Conservation (phyloP, 2,329 filamentous ascomycete species). For the Allantophomopsis lycopodina region DNA sequence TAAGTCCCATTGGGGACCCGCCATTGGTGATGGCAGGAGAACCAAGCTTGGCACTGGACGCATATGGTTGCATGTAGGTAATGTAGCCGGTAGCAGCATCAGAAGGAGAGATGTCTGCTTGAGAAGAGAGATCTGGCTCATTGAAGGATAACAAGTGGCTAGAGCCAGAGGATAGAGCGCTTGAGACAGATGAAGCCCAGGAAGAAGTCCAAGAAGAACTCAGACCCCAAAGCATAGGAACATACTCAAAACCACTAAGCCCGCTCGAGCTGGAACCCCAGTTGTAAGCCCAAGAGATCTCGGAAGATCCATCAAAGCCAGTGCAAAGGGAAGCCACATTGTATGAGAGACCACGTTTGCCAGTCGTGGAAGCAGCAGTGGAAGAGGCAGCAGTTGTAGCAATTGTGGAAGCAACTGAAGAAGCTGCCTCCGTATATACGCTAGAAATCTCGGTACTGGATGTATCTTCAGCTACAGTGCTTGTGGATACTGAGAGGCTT, state of each 20-base stretch:
- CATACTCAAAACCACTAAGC: slow-evolving; percentile 40
- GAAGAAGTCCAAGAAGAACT: slow-evolving; percentile 24
- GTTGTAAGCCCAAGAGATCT: slow-evolving; percentile 51
- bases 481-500: too few relatives aligned
- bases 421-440: too few relatives aligned
- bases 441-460: too few relatives aligned
- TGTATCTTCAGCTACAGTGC: too few relatives aligned
- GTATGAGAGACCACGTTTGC: slow-evolving; percentile 44
- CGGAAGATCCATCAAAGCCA: slow-evolving; percentile 27
- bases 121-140: slow-evolving; percentile 47
- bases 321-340: slow-evolving; percentile 28
- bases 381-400: not conserved
- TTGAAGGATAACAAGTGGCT: slow-evolving; percentile 52
- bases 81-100: slow-evolving; percentile 24
- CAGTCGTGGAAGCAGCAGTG: not conserved
- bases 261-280: slow-evolving; percentile 36
- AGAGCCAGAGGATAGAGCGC: slow-evolving; percentile 31
- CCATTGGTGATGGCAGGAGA: slow-evolving; percentile 30
- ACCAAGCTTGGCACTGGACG: slow-evolving; percentile 23
- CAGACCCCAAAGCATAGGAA: slow-evolving; percentile 53
- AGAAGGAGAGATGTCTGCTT: slow-evolving; percentile 30
- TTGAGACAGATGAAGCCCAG: slow-evolving; percentile 42
- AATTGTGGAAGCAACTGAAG: too few relatives aligned
- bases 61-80: slow-evolving; percentile 26
- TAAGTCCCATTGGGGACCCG: slow-evolving; percentile 27